Conservation (phyloP, 257 asterid species). For the Cruciata laevipes region DNA sequence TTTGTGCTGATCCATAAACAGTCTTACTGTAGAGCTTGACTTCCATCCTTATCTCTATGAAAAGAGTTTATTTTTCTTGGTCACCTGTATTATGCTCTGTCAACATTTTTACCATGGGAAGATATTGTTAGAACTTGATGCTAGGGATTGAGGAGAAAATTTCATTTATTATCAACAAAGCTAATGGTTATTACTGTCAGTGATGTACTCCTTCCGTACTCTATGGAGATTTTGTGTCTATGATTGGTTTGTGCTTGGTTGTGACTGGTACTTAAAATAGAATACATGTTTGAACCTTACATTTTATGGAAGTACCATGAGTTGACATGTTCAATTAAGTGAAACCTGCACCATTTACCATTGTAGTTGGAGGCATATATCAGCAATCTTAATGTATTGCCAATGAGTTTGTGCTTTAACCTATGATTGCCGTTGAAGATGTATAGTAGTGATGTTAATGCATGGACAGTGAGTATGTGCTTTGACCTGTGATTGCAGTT, state of each 20-base stretch:
- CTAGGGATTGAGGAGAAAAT: neutral
- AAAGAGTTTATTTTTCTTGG: neutral
- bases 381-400: too few species aligned
- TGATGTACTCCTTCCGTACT: neutral
- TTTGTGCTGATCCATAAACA: neutral
- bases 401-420: too few species aligned
- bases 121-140: neutral
- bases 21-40: neutral
- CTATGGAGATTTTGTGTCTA: neutral
- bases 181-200: neutral
- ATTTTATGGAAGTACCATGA: neutral
- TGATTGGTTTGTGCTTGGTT: too few species aligned
- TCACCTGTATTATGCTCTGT: neutral
- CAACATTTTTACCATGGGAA: neutral
- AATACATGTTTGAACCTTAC: neutral
- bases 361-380: too few species aligned
- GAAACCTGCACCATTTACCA: neutral
- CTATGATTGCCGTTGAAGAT: neutral
- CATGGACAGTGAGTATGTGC: neutral
- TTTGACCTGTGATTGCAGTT: neutral
- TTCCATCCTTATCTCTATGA: neutral
- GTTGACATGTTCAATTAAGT: neutral
- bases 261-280: too few species aligned
- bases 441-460: neutral
- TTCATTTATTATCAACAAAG: neutral